Base-by-base conservation (phyloP, 129 eudicot genomes). In the Cynara cardunculus region DNA sequence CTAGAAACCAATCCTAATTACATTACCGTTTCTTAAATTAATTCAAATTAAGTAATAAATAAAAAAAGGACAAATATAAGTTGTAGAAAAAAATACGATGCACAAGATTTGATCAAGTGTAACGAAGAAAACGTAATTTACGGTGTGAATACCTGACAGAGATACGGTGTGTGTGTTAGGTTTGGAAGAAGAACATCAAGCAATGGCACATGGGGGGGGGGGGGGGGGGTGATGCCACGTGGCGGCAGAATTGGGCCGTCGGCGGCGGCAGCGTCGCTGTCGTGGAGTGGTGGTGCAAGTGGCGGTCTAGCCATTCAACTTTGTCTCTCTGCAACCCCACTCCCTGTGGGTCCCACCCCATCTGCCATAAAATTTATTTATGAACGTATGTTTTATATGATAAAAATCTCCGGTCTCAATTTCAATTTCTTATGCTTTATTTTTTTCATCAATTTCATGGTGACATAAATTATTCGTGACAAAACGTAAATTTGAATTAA, bases 251-350 rank as follows among this genome's bases (percentile, higher is more conserved):
- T 59, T 39, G 34, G 49, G 37, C 65, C 70, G 76, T 84, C 77
- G 69, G 21, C 77, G 69, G 26, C 73, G 81, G 81, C 64, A 81
- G 78, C 82, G 74, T 76, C 59, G 37, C 49, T 77, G 86, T 86
- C 81, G 74, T 84, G 56, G 65, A 78, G 84, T 59, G 88, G 82
- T 73, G 84, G 78, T 84, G 86, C 89, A 86, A 81, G 80, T 89
- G 87, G 83, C 86, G 86, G 89, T 88, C 80, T 74, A 82, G 84
- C 93, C 90, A 87, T 83, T 80, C 75, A 83, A 80, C 84, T 44
- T 77, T 88, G 91, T 85, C 91, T 74, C 85, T 74, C 85, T 76
- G 35, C 75, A 74, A 53, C 64, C 78, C 85, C 86, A 76, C 74
- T 53, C 87, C 87, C 26, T 61, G 64, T 81, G 69, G 87, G 84